A percentile compares a stretch with the other conserved stretches of the same genome.
Conservation (phyloP, 1,284 basidiomycete species). For the Phellopilus nigrolimitatus region DNA sequence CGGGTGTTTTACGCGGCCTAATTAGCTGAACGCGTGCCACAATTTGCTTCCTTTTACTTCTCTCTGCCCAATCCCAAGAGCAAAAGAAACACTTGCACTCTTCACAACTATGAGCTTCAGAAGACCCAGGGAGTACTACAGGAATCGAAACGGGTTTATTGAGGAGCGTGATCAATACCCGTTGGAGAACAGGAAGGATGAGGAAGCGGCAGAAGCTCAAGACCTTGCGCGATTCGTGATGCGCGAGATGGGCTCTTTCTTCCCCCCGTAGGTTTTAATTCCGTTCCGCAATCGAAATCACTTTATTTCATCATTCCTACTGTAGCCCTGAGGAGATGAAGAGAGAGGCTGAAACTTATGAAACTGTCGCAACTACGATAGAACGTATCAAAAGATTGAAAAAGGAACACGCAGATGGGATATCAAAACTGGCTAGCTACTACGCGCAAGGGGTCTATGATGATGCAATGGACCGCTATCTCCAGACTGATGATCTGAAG, state of each 20-base stretch:
- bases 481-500: constrained; percentile 29
- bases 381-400: constrained; percentile 36
- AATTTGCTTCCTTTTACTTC: neutral
- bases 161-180: constrained; percentile 17
- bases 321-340: constrained; percentile 23
- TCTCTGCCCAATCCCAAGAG: too few relatives aligned
- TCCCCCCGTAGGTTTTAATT: constrained; percentile 12
- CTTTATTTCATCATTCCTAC: neutral
- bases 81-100: too few relatives aligned
- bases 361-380: constrained; percentile 29
- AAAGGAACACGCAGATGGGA: constrained; percentile 36
- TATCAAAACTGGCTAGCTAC: constrained; percentile 38
- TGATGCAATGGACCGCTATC: constrained; percentile 34
- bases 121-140: constrained; percentile 4
- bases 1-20: too few relatives aligned
- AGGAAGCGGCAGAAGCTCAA: constrained; percentile 26
- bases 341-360: constrained; percentile 18
- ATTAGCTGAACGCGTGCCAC: neutral
- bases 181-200: constrained; percentile 18
- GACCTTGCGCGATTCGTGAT: constrained; percentile 31
- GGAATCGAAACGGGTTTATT: constrained; percentile 9
- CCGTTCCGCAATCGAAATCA: neutral
- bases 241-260: constrained; percentile 24
- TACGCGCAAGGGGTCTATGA: constrained; percentile 40
- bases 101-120: neutral